These are phyloP conservation scores for Epichloe glyceriae DNA, from an alignment of 2,329 filamentous ascomycete species.

Conservation along the genomic window DNA sequence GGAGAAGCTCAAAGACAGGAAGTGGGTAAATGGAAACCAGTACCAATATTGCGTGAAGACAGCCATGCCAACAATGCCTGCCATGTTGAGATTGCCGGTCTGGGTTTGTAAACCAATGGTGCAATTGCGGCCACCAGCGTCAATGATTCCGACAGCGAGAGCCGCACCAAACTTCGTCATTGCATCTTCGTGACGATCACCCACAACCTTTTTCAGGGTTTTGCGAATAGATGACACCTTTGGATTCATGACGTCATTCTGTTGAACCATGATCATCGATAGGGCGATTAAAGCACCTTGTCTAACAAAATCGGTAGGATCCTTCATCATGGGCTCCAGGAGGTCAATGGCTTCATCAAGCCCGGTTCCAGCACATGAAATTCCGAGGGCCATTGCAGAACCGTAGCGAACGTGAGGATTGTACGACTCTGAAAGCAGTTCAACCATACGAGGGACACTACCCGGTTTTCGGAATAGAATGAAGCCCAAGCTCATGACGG, in stretches of 20 bases:
- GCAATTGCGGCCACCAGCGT: constrained; percentile 95
- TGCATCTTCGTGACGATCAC: constrained; percentile 92
- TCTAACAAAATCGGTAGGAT: constrained; percentile 94
- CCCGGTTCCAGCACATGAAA: constrained; percentile 92
- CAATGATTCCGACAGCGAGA: constrained; percentile 89
- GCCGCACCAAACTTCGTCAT: constrained; percentile 99
- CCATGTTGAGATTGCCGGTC: constrained; percentile 97
- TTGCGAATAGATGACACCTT: constrained; percentile 87
- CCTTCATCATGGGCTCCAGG: constrained; percentile 98
- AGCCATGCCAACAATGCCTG: constrained; percentile 92
- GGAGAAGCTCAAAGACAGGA: constrained; percentile 90
- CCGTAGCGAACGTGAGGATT: constrained; percentile 97
- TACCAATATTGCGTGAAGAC: constrained; percentile 99
- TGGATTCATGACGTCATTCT: constrained; percentile 97
- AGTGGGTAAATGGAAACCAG: constrained; percentile 98
- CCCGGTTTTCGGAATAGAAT: constrained; percentile 97
- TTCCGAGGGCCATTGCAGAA: constrained; percentile 95
- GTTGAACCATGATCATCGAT: constrained; percentile 98
- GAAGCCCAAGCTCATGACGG: constrained; percentile 95
- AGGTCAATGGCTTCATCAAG: constrained; percentile 93
- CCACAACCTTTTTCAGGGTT: constrained; percentile 84
- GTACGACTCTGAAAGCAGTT: constrained; percentile 94
- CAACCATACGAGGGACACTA: constrained; percentile 96
- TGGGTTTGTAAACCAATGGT: constrained; percentile 96
- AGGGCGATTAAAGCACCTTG: constrained; percentile 90